Base-by-base conservation (phyloP, 768 basidiomycete genomes). In the Tricholoma furcatifolium region DNA sequence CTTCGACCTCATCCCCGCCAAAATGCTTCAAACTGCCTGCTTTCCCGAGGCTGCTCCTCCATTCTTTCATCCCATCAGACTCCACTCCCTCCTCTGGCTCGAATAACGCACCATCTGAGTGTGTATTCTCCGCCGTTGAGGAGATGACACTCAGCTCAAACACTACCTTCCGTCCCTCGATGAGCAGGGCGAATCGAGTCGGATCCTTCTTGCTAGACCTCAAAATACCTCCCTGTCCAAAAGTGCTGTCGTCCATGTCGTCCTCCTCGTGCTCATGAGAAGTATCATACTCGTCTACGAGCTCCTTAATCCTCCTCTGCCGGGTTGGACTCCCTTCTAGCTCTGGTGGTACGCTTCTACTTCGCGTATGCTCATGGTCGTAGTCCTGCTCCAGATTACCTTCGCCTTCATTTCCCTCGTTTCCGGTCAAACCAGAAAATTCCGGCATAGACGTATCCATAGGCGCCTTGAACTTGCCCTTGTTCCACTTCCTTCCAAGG, bases 91-190 rank as follows among this genome's bases (percentile, higher is more conserved):
- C 58, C 30, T 61, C 56, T 17, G 51, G 61, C 21, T 60, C 59
- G 4, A 59, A 60, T 31, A 53, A 38, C 12, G 49, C 51, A n/a
- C 54, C 61, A 18, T 61, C 54, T 30, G 45, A 39, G 27, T 31
- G 43, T n/a, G 55, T 60, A 39, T 61, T 64, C 11, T 68, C 67
- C 30, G 56, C 61, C 6, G 51, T 47, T 2, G 63, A 62, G 2
- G 73, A 70, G 17, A 87, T 76, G 38, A 92, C 57, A 59, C 91
- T 87, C 54, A 95, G 68, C 66, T 94, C 85, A 59, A 93, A 93
- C n/a, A 74, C 72, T 18, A 87, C 74, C 44, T 71, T 72, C 50
- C 72, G 72, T 2, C 77, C 81, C 32, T 87, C 84, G 40, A 88
- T 81, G 23, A 76, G 75, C 10, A 94, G 75, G 14, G 82, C 74